These are phyloP conservation scores for Tetrahymena elliotti DNA, from an alignment of 73 alveolate species.

Conservation along the genomic window DNA sequence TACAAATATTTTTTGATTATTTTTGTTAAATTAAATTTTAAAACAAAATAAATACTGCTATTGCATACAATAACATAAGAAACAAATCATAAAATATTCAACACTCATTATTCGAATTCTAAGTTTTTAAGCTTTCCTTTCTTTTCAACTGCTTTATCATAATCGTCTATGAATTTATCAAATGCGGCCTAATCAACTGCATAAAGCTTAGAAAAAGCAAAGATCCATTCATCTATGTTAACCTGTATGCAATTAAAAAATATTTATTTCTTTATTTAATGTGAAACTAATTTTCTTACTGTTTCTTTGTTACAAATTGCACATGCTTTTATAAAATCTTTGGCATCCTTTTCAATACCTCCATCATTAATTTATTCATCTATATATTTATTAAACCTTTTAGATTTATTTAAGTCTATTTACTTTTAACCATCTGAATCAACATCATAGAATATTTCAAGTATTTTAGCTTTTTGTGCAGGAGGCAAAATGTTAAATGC, in stretches of 20 bases:
- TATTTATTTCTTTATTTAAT: too few relatives aligned
- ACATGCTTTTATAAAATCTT: slow-evolving; percentile 21
- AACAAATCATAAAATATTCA: neutral
- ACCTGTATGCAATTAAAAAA: neutral
- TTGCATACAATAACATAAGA: neutral
- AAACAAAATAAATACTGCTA: neutral
- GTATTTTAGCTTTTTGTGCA: neutral
- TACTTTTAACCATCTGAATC: slow-evolving; percentile 17
- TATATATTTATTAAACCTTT: slow-evolving; percentile 16
- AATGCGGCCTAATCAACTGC: slow-evolving; percentile 28
- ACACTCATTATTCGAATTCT: neutral
- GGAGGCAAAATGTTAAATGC: slow-evolving; percentile 17
- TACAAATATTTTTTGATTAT: neutral
- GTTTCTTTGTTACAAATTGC: slow-evolving; percentile 25
- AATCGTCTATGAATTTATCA: slow-evolving; percentile 31
- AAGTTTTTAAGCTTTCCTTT: slow-evolving; percentile 9
- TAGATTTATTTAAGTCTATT: slow-evolving; percentile 11
- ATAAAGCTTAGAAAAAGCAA: slow-evolving; percentile 18
- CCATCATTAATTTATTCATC: slow-evolving; percentile 10
- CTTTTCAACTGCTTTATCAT: slow-evolving; percentile 14
- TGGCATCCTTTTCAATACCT: slow-evolving; percentile 28
- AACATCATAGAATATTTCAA: slow-evolving; percentile 17
- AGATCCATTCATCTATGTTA: slow-evolving; percentile 34
- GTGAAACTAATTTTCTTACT: neutral
- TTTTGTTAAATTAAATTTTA: too few relatives aligned